Base-by-base conservation (phyloP, 176 grass and related monocot genomes). In the Oryza coarctata region DNA sequence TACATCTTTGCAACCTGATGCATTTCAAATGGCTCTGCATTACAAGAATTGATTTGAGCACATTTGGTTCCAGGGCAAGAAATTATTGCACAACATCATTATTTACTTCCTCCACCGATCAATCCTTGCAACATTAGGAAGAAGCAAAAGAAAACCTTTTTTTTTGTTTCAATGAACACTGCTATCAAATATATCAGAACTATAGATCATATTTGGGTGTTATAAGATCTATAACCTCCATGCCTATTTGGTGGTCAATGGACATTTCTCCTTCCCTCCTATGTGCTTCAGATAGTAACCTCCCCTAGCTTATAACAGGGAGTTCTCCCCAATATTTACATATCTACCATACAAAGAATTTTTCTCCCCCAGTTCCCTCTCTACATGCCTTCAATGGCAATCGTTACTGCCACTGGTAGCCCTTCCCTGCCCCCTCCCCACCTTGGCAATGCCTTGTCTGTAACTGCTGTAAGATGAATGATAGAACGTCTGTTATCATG, bases 291-390 rank as follows among this genome's bases (percentile, higher is more conserved):
- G 44, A 79, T 47, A 84, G 76, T 78, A 81, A 78, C 78, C 79
- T 77, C 30, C 80, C 80, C 60, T 8, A 65, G 29, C 65, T 81
- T 78, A 87, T 82, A 76, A 75, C 77, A 82, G 70, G 66, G 29
- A 81, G 68, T 67, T 81, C 41, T n/a, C 61, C 79, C 82, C 71
- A 77, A 71, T 98, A 98, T 98, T 81, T 93, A 98, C 92, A 93
- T 95, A 88, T 86, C 88, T 89, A 86, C 79, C 78, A 57, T 84
- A 82, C 85, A 88, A 88, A 90, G 81, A 93, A 88, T 88, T 90
- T 85, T 69, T 40, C 55, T 25, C 55, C 57, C 80, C 80, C 73
- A 86, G 86, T 50, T 25, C 49, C 77, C 15, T 77, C 70, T 88
- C 87, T 93, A 89, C 76, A 82, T 77, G 49, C 85, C 86, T 74